These are phyloP conservation scores for Amanita thiersii DNA, from an alignment of 768 basidiomycete species.

Conservation along the genomic window DNA sequence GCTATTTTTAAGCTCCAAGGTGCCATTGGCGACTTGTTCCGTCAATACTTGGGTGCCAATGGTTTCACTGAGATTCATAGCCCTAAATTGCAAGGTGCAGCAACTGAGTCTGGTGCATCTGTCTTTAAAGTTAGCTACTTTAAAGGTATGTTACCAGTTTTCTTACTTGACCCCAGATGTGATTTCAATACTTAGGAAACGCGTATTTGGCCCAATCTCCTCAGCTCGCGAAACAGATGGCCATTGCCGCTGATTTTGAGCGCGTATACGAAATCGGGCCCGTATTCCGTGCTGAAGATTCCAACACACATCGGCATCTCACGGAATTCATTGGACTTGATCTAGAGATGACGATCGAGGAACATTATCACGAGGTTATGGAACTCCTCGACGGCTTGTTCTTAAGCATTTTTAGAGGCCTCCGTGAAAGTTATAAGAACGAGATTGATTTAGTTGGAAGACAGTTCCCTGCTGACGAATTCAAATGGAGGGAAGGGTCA, in stretches of 20 bases:
- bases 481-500: slow-evolving; percentile 88
- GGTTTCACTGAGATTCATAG: slow-evolving; percentile 95
- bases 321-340: slow-evolving; percentile 98
- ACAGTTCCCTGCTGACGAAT: slow-evolving; percentile 94
- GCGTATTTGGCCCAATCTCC: slow-evolving; percentile 97
- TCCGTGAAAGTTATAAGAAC: slow-evolving; percentile 65
- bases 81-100: slow-evolving; percentile 94
- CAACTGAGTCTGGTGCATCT: slow-evolving; percentile 93
- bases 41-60: slow-evolving; percentile 62
- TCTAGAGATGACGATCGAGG: slow-evolving; percentile 98
- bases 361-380: slow-evolving; percentile 97
- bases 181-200: slow-evolving; percentile 38
- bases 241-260: slow-evolving; percentile 97
- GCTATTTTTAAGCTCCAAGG: slow-evolving; percentile 90
- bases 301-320: slow-evolving; percentile 95
- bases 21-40: slow-evolving; percentile 84
- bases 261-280: slow-evolving; percentile 95
- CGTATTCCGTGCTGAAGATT: slow-evolving; percentile 96
- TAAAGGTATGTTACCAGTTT: slow-evolving; percentile 51
- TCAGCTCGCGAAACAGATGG: slow-evolving; percentile 98
- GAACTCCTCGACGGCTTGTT: slow-evolving; percentile 86
- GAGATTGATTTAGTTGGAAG: slow-evolving; percentile 78
- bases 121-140: slow-evolving; percentile 99
- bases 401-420: slow-evolving; percentile 76
- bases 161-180: neutral